These are phyloP conservation scores for Pterulicium gracile DNA, from an alignment of 1,284 basidiomycete species.

Conservation along the genomic window DNA sequence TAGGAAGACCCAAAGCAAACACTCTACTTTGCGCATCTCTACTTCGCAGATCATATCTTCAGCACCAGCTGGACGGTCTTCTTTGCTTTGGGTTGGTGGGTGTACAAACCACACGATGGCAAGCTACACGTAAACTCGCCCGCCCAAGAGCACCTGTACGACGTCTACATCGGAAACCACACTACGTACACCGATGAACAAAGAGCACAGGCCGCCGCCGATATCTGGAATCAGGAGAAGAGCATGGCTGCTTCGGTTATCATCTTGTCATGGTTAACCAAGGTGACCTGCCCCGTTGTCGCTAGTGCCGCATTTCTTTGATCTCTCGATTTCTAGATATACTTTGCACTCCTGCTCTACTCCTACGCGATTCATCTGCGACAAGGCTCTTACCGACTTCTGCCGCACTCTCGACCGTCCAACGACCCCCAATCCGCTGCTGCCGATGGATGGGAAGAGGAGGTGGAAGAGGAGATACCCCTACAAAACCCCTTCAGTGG, in stretches of 20 bases:
- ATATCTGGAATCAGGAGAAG: conserved; percentile 88
- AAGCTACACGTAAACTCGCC: conserved; percentile 67
- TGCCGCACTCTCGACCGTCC: conserved; percentile 51
- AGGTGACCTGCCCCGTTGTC: too few relatives aligned
- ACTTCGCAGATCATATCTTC: conserved; percentile 86
- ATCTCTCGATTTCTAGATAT: conserved; percentile 49
- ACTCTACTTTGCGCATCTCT: conserved; percentile 87
- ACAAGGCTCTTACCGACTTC: conserved; percentile 79
- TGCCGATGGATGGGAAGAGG: conserved; percentile 8
- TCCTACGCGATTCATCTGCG: conserved; percentile 92
- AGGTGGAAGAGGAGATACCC: background rate
- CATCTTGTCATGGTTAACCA: conserved; percentile 76
- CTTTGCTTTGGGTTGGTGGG: conserved; percentile 88
- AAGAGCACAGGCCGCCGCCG: conserved; percentile 59
- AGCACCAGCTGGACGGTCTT: conserved; percentile 88
- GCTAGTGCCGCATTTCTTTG: conserved; percentile 1
- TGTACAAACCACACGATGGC: conserved; percentile 86
- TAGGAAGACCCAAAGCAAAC: conserved; percentile 83
- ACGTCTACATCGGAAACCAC: conserved; percentile 35
- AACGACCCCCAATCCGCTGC: conserved; percentile 18
- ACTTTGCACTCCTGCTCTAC: conserved; percentile 86
- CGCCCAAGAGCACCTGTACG: conserved; percentile 78
- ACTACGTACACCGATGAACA: conserved; percentile 52
- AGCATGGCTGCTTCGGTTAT: conserved; percentile 72
- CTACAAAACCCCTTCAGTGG: background rate